phyloP scores from a whole-genome alignment of 2,329 filamentous ascomycete species.

The Apiospora sp. region DNA sequence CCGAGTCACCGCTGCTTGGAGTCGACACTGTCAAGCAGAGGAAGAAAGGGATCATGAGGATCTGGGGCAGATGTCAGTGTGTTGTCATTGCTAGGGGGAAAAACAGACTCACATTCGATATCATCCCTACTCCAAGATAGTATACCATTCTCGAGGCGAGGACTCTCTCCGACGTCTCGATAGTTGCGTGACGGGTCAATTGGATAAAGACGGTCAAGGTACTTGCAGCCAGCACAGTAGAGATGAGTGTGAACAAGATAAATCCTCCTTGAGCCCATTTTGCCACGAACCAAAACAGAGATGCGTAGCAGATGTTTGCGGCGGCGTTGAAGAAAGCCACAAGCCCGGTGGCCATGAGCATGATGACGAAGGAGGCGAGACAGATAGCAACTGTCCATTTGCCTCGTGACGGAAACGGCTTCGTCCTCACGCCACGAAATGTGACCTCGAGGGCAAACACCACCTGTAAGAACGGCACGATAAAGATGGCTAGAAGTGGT shows the following conservation, averaged over 20 bases:
- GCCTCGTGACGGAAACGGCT: conserved; percentile 64
- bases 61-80: conserved; percentile 49
- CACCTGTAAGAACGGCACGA: conserved; percentile 71
- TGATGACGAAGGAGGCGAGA: conserved; percentile 56
- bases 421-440: conserved; percentile 60
- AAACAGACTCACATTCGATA: conserved; percentile 61
- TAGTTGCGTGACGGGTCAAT: conserved; percentile 60
- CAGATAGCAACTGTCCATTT: conserved; percentile 69
- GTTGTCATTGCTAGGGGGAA: background rate
- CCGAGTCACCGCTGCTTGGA: conserved; percentile 44
- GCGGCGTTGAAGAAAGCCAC: conserved; percentile 64
- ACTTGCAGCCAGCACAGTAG: conserved; percentile 58
- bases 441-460: conserved; percentile 71
- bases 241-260: conserved; percentile 58
- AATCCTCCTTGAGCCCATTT: conserved; percentile 67
- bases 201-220: conserved; percentile 64
- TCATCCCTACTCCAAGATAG: conserved; percentile 65
- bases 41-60: conserved; percentile 70
- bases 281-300: conserved; percentile 72
- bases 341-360: conserved; percentile 64
- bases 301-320: conserved; percentile 70
- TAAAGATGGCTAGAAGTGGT: conserved; percentile 64
- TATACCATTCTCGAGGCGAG: conserved; percentile 75
- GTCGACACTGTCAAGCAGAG: conserved; percentile 62
- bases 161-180: conserved; percentile 67